Conservation (phyloP, 2,329 filamentous ascomycete genomes). For the Pestalotiopsis sp. region DNA sequence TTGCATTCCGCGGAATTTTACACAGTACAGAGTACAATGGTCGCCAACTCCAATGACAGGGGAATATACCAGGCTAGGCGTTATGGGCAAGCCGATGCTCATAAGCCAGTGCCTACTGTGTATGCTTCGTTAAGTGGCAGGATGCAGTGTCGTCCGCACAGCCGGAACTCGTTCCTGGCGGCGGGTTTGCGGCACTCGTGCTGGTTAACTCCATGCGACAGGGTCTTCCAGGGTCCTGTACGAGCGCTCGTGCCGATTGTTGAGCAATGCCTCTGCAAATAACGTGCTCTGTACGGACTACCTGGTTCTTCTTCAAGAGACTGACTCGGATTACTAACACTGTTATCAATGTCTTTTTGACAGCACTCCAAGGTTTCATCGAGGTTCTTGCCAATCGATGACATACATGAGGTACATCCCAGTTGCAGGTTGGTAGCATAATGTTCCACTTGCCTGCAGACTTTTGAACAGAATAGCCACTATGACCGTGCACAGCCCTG, state of each 20-base stretch:
- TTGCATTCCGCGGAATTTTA: not conserved
- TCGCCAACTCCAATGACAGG: not conserved
- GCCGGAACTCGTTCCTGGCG: not conserved
- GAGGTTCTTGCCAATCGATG: not conserved
- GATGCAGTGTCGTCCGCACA: not conserved
- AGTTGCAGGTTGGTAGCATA: not conserved
- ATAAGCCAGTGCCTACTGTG: not conserved
- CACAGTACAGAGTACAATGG: not conserved
- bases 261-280: not conserved
- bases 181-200: not conserved
- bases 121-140: not conserved
- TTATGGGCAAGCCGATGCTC: not conserved
- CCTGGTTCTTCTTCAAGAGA: not conserved
- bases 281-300: not conserved
- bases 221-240: not conserved
- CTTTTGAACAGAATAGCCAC: not conserved
- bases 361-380: not conserved
- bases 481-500: not conserved
- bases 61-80: not conserved
- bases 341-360: not conserved
- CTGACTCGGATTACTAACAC: not conserved
- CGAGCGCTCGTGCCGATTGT: not conserved
- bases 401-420: not conserved
- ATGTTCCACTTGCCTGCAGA: not conserved
- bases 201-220: not conserved